These are phyloP conservation scores for Stephanodiscus triporus DNA, from an alignment of 108 stramenopile genomes.

Conservation along the genomic window DNA sequence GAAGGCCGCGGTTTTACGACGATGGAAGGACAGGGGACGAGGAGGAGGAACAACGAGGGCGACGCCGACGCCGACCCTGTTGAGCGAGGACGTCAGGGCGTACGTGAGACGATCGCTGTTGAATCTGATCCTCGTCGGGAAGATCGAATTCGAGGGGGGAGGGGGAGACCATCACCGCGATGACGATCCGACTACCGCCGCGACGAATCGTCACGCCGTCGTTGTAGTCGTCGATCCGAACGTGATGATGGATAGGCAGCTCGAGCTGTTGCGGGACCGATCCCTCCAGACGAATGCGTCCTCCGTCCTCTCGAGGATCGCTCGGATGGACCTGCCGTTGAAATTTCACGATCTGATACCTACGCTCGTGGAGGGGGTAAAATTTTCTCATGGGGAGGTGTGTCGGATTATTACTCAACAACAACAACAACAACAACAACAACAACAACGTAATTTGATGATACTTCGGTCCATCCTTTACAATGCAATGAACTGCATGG, in stretches of 20 bases:
- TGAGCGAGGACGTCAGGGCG: slow-evolving; percentile 37
- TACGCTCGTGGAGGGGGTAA: slow-evolving; percentile 25
- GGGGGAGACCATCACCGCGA: not conserved
- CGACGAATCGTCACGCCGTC: not conserved
- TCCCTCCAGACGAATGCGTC: slow-evolving; percentile 31
- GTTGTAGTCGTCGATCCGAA: slow-evolving; percentile 5
- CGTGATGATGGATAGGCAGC: slow-evolving; percentile 1
- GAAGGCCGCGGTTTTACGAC: slow-evolving; percentile 33
- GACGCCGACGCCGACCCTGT: not conserved
- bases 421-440: not conserved
- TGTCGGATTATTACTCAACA: slow-evolving; percentile 9
- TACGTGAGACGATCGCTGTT: slow-evolving; percentile 17
- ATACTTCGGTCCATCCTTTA: slow-evolving; percentile 9
- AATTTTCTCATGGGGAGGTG: slow-evolving; percentile 3
- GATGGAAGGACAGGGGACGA: slow-evolving; percentile 47
- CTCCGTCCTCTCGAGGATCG: slow-evolving; percentile 33
- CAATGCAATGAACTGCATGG: slow-evolving; percentile 36
- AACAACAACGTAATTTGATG: not conserved
- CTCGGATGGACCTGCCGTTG: slow-evolving; percentile 40
- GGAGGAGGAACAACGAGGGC: slow-evolving; percentile 6
- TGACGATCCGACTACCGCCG: not conserved
- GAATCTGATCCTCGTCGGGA: slow-evolving; percentile 22
- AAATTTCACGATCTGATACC: slow-evolving; percentile 47
- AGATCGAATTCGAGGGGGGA: not conserved
- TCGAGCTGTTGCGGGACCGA: slow-evolving; percentile 27